Evolutionary conservation across 2,329 filamentous ascomycete genomes (phyloP).

Genomic region (Trichophyton equinum): DNA sequence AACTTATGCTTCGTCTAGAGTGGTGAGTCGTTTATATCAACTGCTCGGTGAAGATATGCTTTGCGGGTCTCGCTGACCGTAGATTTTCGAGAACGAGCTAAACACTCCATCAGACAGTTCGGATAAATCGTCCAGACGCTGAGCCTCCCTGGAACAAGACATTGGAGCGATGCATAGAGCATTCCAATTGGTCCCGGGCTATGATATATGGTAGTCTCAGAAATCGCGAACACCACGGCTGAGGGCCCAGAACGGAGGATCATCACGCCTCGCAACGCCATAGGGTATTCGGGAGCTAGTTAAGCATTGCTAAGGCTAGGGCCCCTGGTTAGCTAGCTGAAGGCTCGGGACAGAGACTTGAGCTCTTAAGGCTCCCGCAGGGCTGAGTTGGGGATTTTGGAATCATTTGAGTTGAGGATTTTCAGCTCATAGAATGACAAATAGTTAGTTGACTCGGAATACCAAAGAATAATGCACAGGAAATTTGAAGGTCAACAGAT

Average conservation of each 20-base stretch:
- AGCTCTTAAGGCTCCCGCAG: background rate
- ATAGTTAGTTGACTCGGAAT: background rate
- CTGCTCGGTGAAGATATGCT: background rate
- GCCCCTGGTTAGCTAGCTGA: background rate
- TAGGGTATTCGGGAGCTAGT: background rate
- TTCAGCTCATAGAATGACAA: background rate
- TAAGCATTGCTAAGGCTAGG: background rate
- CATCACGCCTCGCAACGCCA: background rate
- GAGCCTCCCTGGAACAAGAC: background rate
- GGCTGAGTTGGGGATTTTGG: background rate
- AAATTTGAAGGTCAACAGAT: background rate
- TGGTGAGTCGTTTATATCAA: no score
- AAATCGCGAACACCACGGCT: background rate
- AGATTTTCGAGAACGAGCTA: background rate
- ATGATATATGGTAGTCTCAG: background rate
- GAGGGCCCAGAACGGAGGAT: background rate
- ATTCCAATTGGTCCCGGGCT: background rate
- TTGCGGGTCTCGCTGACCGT: background rate
- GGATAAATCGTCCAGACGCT: background rate
- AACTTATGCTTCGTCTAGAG: no score
- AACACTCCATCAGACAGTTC: background rate
- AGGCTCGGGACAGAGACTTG: background rate
- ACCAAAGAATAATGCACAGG: background rate
- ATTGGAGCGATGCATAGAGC: background rate
- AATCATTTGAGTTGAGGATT: background rate